These are phyloP conservation scores for Sungouiozyma ichnusensis DNA, from an alignment of 805 yeast species.

Conservation along the genomic window DNA sequence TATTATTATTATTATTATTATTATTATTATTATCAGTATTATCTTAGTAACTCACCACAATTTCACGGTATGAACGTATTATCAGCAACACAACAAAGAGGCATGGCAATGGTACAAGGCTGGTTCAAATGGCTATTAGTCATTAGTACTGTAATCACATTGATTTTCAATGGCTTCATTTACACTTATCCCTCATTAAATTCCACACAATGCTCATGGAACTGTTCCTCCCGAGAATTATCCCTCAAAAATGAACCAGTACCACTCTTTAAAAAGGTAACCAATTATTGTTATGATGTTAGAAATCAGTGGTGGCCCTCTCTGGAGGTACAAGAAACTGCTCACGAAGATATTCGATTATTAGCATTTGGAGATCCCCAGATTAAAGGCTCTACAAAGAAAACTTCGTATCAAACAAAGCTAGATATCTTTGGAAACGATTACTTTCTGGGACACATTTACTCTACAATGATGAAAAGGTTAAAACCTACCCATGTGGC, in stretches of 20 bases:
- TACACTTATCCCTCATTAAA: constrained; percentile 66
- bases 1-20: too few relatives aligned
- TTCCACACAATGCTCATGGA: constrained; percentile 53
- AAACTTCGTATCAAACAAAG: constrained; percentile 58
- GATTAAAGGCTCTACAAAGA: constrained; percentile 77
- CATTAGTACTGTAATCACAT: constrained; percentile 27
- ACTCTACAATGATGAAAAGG: constrained; percentile 49
- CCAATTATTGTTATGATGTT: constrained; percentile 24
- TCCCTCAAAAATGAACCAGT: constrained; percentile 4
- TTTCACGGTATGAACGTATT: too few relatives aligned
- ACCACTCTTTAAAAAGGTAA: background rate
- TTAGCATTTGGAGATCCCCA: constrained; percentile 95
- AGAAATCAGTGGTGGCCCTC: constrained; percentile 10
- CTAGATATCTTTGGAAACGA: constrained; percentile 89
- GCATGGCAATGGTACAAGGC: background rate
- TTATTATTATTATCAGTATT: too few relatives aligned
- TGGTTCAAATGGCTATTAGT: background rate
- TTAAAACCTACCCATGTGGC: constrained; percentile 71
- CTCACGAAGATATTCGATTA: constrained; percentile 43
- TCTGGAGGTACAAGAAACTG: background rate
- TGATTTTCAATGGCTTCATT: constrained; percentile 49
- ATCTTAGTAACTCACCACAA: too few relatives aligned
- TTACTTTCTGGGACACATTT: constrained; percentile 77
- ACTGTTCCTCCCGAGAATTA: constrained; percentile 14
- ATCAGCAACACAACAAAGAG: too few relatives aligned